phyloP scores from a whole-genome alignment of 164 flowering plant genomes.

The Tinospora cordifolia region DNA sequence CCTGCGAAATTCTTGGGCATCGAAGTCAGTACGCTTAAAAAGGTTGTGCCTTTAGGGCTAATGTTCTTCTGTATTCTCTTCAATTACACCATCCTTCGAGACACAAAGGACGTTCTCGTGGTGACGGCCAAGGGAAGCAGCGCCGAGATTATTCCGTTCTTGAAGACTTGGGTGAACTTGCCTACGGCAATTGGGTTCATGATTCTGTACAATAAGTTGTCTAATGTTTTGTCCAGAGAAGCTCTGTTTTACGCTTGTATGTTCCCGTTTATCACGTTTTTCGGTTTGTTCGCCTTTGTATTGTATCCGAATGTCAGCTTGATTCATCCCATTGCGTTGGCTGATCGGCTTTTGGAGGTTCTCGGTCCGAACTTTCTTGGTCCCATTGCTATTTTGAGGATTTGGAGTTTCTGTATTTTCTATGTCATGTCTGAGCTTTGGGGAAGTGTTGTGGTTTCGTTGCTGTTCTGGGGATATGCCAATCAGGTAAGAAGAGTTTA shows the following conservation, averaged over 20 bases:
- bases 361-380: conserved; percentile 27
- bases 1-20: conserved; percentile 19
- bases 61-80: conserved; percentile 34
- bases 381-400: conserved; percentile 27
- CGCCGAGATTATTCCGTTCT: conserved; percentile 31
- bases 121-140: conserved; percentile 30
- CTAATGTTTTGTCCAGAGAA: conserved; percentile 26
- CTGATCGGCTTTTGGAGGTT: conserved; percentile 22
- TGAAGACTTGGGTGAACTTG: conserved; percentile 32
- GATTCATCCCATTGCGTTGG: conserved; percentile 24
- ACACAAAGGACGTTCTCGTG: conserved; percentile 30
- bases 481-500: conserved; percentile 24
- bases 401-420: conserved; percentile 31
- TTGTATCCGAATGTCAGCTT: conserved; percentile 19
- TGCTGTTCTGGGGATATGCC: conserved; percentile 32
- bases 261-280: conserved; percentile 26
- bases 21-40: conserved; percentile 21
- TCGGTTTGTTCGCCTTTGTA: conserved; percentile 25
- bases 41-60: conserved; percentile 26
- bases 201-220: conserved; percentile 22
- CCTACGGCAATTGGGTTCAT: conserved; percentile 31
- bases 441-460: conserved; percentile 31
- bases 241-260: conserved; percentile 25
- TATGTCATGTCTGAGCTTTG: conserved; percentile 34
- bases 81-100: conserved; percentile 30